Conservation (phyloP, 257 asterid genomes). For the Solanum sejunctum region DNA sequence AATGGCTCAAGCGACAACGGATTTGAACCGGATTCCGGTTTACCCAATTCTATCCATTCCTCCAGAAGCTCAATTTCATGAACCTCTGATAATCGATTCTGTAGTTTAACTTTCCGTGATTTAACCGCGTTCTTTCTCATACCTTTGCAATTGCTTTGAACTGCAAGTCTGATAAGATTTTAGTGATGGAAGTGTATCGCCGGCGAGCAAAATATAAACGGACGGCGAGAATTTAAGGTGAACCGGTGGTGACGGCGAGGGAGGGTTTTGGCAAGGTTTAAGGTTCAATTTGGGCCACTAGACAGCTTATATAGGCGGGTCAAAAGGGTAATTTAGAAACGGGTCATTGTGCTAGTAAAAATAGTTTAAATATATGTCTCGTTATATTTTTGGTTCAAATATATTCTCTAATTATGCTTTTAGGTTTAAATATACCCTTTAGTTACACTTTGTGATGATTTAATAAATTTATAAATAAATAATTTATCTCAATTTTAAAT, state of each 20-base stretch:
- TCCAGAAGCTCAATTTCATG: slow-evolving; percentile 66
- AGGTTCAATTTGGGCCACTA: background rate
- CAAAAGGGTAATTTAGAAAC: background rate
- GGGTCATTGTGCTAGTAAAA: no score
- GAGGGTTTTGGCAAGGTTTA: background rate
- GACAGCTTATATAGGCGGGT: background rate
- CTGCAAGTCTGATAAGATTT: background rate
- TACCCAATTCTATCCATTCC: slow-evolving; percentile 55
- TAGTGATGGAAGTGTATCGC: background rate
- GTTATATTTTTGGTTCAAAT: no score
- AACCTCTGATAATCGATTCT: slow-evolving; percentile 38
- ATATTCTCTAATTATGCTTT: no score
- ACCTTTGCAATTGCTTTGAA: background rate
- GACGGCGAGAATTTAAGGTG: background rate
- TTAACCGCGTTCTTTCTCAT: slow-evolving; percentile 38
- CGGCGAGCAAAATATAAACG: background rate
- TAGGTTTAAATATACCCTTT: no score
- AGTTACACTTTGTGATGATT: no score
- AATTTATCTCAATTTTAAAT: no score
- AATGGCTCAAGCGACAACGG: slow-evolving; percentile 54
- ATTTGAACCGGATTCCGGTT: slow-evolving; percentile 67
- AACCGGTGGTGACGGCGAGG: background rate
- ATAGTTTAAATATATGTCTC: no score
- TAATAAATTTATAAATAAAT: no score
- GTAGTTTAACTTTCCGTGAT: slow-evolving; percentile 35